Evolutionary conservation across 2,329 filamentous ascomycete genomes (phyloP).

Genomic region (Sporothrix mexicana): DNA sequence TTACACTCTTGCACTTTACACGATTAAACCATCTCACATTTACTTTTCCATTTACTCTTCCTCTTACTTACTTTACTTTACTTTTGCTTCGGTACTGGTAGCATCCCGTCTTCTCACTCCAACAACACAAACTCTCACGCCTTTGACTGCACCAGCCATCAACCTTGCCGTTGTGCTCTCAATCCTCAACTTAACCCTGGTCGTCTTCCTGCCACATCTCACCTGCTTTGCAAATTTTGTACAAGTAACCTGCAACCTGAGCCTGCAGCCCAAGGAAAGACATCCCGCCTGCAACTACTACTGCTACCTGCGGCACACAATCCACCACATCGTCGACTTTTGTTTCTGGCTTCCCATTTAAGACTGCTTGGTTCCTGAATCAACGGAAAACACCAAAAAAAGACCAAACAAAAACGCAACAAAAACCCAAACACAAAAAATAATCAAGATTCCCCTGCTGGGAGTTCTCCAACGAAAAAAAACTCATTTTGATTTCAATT

Average conservation of each 20-base stretch:
- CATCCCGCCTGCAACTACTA: conserved; percentile 22
- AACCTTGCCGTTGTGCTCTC: conserved; percentile 9
- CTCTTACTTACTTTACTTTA: background rate
- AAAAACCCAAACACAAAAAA: conserved; percentile 6
- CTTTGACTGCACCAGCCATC: background rate
- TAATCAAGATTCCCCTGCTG: background rate
- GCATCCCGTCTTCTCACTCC: conserved; percentile 11
- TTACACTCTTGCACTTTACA: conserved; percentile 3
- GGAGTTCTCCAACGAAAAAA: background rate
- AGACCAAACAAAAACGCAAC: background rate
- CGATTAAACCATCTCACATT: background rate
- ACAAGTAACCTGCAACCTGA: background rate
- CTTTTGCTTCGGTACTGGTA: background rate
- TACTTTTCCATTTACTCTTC: background rate
- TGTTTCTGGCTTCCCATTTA: background rate
- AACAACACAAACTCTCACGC: background rate
- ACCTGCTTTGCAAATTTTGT: background rate
- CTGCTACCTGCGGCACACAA: conserved; percentile 23
- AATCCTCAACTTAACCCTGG: background rate
- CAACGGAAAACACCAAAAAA: background rate
- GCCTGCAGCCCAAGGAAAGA: background rate
- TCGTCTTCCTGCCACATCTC: conserved; percentile 3
- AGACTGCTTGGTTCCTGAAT: conserved; percentile 12
- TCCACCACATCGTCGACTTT: background rate
- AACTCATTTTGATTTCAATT: conserved; percentile 11